These are phyloP conservation scores for Thalia dealbata DNA, from an alignment of 176 grass and related monocot genomes.

Conservation along the genomic window DNA sequence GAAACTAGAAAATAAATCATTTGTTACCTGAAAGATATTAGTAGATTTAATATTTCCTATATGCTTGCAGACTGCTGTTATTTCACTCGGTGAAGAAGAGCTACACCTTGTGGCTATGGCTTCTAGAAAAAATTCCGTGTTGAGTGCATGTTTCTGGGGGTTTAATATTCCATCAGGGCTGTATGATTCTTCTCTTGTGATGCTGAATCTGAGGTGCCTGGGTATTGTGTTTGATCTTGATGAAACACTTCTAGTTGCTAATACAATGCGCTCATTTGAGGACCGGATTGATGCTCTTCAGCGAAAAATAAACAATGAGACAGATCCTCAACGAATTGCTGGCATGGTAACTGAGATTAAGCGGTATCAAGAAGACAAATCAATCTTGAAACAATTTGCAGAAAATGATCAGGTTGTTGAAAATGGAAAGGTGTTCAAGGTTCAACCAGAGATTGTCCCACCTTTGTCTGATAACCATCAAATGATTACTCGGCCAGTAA, in stretches of 20 bases:
- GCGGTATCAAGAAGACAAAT: slow-evolving; percentile 90
- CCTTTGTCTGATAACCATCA: slow-evolving; percentile 85
- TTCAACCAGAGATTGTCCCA: slow-evolving; percentile 72
- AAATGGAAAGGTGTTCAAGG: slow-evolving; percentile 84
- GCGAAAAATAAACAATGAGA: slow-evolving; percentile 85
- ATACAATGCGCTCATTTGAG: slow-evolving; percentile 78
- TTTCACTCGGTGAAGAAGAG: slow-evolving; percentile 68
- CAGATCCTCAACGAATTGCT: slow-evolving; percentile 58
- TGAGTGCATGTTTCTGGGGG: slow-evolving; percentile 82
- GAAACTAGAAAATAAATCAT: not conserved
- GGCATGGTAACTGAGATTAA: slow-evolving; percentile 90
- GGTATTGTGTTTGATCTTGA: slow-evolving; percentile 97
- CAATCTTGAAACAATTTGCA: slow-evolving; percentile 85
- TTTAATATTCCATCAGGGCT: slow-evolving; percentile 62
- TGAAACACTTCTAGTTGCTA: slow-evolving; percentile 90
- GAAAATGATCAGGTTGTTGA: slow-evolving; percentile 81
- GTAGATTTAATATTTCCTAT: slow-evolving; percentile 3
- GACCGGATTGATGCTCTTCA: slow-evolving; percentile 88
- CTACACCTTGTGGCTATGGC: slow-evolving; percentile 95
- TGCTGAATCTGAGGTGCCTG: slow-evolving; percentile 87
- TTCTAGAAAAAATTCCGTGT: slow-evolving; percentile 43
- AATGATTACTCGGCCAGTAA: slow-evolving; percentile 77
- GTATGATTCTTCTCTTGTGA: slow-evolving; percentile 74
- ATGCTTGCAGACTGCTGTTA: slow-evolving; percentile 73
- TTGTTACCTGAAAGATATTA: not conserved